Evolutionary conservation across 2,329 filamentous ascomycete species (phyloP).

Genomic region (Chrysoporthe cubensis): DNA sequence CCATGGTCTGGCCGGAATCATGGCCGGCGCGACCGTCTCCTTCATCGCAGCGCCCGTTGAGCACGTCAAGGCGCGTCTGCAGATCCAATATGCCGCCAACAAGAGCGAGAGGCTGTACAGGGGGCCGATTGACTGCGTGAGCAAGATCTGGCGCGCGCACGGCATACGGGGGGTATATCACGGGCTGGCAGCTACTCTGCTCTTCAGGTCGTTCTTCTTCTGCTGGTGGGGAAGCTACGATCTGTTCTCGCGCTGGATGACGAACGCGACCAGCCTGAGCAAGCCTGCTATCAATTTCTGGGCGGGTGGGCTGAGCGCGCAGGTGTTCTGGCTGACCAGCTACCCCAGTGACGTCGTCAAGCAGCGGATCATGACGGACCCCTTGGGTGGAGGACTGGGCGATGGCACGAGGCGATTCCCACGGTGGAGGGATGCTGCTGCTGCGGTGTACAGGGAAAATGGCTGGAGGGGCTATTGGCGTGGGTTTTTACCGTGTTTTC

Average conservation of each 20-base stretch:
- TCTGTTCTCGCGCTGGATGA: conserved; percentile 71
- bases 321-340: conserved; percentile 91
- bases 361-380: conserved; percentile 96
- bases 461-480: conserved; percentile 87
- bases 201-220: conserved; percentile 95
- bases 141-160: conserved; percentile 71
- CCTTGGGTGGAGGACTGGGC: conserved; percentile 70
- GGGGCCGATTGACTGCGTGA: conserved; percentile 83
- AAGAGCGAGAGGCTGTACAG: conserved; percentile 80
- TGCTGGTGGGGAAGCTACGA: conserved; percentile 99
- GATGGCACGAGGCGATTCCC: conserved; percentile 72
- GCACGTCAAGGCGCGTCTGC: conserved; percentile 86
- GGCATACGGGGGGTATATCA: conserved; percentile 83
- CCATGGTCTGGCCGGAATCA: conserved; percentile 83
- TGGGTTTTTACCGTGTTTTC: conserved; percentile 90
- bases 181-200: conserved; percentile 79
- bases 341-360: conserved; percentile 95
- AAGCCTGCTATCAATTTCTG: conserved; percentile 91
- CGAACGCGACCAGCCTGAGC: conserved; percentile 69
- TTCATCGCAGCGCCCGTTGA: conserved; percentile 94
- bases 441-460: conserved; percentile 73
- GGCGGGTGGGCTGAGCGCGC: conserved; percentile 90
- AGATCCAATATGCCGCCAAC: conserved; percentile 86
- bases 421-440: conserved; percentile 80
- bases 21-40: conserved; percentile 87